Percentiles rank a stretch among this genome's conserved stretches.
Conservation (phyloP, 2,329 filamentous ascomycete genomes). For the Fusarium buharicum region DNA sequence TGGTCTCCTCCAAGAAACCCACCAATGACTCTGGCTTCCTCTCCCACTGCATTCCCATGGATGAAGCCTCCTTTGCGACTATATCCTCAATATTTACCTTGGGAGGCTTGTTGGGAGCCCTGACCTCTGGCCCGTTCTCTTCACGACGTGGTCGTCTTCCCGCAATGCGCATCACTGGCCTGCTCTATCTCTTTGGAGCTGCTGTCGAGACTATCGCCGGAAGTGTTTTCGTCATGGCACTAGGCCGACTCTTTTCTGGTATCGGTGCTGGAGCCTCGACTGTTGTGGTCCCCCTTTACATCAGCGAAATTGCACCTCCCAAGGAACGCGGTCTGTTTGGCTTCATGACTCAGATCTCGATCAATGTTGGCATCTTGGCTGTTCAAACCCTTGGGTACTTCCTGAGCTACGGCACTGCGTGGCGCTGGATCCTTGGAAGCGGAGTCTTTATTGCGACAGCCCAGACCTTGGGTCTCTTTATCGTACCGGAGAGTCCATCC, state of each 20-base stretch:
- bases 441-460: conserved; percentile 74
- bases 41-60: conserved; percentile 90
- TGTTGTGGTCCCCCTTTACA: conserved; percentile 93
- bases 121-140: conserved; percentile 81
- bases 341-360: conserved; percentile 89
- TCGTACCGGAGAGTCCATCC: conserved; percentile 87
- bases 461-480: conserved; percentile 75
- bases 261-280: conserved; percentile 88
- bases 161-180: conserved; percentile 79
- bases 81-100: conserved; percentile 92
- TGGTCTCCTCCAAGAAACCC: conserved; percentile 45
- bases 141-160: conserved; percentile 79
- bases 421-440: conserved; percentile 83
- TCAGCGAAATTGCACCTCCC: conserved; percentile 87
- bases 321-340: conserved; percentile 81
- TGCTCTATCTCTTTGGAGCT: conserved; percentile 81
- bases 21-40: conserved; percentile 53
- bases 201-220: conserved; percentile 77
- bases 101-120: conserved; percentile 85
- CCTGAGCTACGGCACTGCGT: conserved; percentile 79
- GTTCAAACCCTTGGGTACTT: conserved; percentile 90
- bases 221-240: conserved; percentile 72
- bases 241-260: conserved; percentile 83
- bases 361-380: conserved; percentile 87
- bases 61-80: conserved; percentile 80